Conservation (phyloP, 179 eudicot genomes). For the Actinidia chinensis region DNA sequence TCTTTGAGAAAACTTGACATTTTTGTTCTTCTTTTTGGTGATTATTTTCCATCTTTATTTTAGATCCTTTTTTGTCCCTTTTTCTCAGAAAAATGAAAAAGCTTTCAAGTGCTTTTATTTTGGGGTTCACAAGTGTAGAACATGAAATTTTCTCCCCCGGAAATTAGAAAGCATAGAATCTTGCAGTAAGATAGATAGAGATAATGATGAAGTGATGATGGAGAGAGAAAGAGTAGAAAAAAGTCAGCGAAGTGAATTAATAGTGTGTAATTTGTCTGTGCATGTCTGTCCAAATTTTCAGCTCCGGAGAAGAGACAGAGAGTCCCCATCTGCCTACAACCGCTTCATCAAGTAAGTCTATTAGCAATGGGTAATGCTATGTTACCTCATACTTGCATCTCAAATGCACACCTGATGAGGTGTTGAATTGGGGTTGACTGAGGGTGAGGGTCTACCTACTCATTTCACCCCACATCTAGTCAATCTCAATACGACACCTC, state of each 20-base stretch:
- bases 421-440: no score
- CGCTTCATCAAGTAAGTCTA: constrained; percentile 86
- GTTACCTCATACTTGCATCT: no score
- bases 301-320: constrained; percentile 99
- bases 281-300: constrained; percentile 40
- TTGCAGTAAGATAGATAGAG: constrained; percentile 17
- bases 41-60: background rate
- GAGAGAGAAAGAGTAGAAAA: constrained; percentile 22
- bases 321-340: constrained; percentile 98
- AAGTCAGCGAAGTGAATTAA: constrained; percentile 31
- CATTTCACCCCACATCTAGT: no score
- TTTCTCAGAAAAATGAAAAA: background rate
- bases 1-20: no score
- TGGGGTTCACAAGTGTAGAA: background rate
- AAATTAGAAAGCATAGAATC: constrained; percentile 32
- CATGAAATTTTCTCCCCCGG: constrained; percentile 27
- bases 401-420: no score
- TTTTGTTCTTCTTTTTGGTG: no score
- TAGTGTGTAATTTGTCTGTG: constrained; percentile 25
- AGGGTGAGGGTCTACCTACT: no score
- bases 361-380: no score
- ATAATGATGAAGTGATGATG: constrained; percentile 51
- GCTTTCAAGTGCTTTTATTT: background rate
- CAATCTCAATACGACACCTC: no score
- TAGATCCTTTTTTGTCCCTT: background rate